Evolutionary conservation across 208 protist species (phyloP), one percentile per base, ranked within the genome.

Genomic region (Acanthamoeba triangularis): DNA sequence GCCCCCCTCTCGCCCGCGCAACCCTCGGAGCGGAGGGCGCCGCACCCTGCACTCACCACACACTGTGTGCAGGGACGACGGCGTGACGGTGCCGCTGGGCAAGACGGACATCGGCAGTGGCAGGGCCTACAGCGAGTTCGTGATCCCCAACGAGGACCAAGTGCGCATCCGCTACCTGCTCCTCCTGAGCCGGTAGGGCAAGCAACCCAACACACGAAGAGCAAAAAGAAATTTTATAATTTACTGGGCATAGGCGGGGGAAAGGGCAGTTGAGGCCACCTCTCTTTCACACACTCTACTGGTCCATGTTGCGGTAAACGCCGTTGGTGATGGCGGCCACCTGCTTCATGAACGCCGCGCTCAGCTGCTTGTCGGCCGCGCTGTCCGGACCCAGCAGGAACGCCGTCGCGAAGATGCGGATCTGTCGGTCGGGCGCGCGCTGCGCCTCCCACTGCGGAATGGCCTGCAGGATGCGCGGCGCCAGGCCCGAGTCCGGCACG

Each of bases 231-330:
- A n/a, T n/a, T n/a, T n/a, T n/a, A n/a, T n/a, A n/a, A n/a, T n/a
- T n/a, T n/a, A n/a, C n/a, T n/a, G n/a, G n/a, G n/a, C n/a, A n/a
- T n/a, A n/a, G n/a, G n/a, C n/a, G n/a, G n/a, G n/a, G n/a, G n/a
- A n/a, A n/a, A n/a, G n/a, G n/a, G n/a, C n/a, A n/a, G n/a, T n/a
- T n/a, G n/a, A n/a, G n/a, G n/a, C n/a, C n/a, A n/a, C n/a, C n/a
- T n/a, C n/a, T n/a, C n/a, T n/a, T n/a, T n/a, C n/a, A n/a, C n/a
- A n/a, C n/a, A n/a, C n/a, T n/a, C n/a, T n/a, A n/a, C n/a, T 47
- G 44, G 44, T 87, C 78, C 78, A 87, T 87, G 78, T 87, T 35
- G 78, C 78, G 78, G 49, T 61, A 87, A 20, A 87, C 78, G 23
- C 78, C 78, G 44, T 87, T 87, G 78, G 78, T 87, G 44, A 87